Evolutionary conservation across 2,329 filamentous ascomycete species (phyloP).

Genomic region (Dactylellina haptotyla): DNA sequence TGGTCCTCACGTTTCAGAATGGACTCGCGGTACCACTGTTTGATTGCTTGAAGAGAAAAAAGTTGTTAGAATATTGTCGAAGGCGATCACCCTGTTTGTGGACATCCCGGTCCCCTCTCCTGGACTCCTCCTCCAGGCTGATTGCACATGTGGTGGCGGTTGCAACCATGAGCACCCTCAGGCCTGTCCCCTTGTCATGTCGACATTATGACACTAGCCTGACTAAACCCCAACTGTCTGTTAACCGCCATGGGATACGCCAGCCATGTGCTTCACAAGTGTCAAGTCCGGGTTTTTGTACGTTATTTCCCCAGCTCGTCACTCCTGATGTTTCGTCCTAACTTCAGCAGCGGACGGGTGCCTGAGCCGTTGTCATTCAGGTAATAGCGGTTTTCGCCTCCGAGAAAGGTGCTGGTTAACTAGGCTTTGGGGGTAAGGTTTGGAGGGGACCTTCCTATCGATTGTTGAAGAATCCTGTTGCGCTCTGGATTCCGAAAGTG

Average conservation of each 20-base stretch:
- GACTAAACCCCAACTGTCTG: conserved; percentile 20
- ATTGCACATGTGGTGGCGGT: conserved; percentile 22
- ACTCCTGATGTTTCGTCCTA: neutral
- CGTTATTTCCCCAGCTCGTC: neutral
- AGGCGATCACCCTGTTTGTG: conserved; percentile 10
- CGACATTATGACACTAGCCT: conserved; percentile 48
- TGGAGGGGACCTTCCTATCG: too few species aligned
- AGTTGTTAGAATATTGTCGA: neutral
- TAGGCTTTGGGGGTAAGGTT: too few species aligned
- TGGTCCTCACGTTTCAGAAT: conserved; percentile 19
- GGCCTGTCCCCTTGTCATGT: conserved; percentile 40
- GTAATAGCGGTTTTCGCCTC: neutral
- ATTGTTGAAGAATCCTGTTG: too few species aligned
- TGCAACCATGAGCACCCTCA: conserved; percentile 13
- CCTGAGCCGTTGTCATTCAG: neutral
- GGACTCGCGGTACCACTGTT: conserved; percentile 26
- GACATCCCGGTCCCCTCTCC: neutral
- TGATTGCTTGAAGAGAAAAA: neutral
- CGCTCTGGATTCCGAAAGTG: neutral
- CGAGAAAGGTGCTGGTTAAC: too few species aligned
- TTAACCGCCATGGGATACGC: conserved; percentile 35
- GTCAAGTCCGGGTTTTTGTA: neutral
- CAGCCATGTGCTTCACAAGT: conserved; percentile 22
- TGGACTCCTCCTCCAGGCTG: conserved; percentile 1
- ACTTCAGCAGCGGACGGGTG: neutral